Evolutionary conservation across 305 asterid genomes (phyloP), one percentile per base, ranked within the genome.

Genomic region (Fraxinus baroniana): DNA sequence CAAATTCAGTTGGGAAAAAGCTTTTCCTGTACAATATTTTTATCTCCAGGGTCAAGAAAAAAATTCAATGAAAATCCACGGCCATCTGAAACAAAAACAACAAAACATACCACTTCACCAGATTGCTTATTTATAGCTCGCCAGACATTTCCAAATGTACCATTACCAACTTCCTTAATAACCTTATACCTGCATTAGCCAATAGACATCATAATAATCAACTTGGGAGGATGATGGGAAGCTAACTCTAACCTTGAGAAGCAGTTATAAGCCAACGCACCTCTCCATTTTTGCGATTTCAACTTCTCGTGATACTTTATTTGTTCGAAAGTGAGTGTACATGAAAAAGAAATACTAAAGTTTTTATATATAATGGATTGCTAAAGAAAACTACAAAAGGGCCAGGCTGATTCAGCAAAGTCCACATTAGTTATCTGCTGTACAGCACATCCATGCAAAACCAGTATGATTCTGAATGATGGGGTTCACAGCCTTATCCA

Each of bases 81-180:
- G n/a, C 71, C 71, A 39, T 66, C 8, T 70, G n/a, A 77, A 78
- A 80, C 35, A 76, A 18, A 30, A 4, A 28, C 37, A 39, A 3
- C 9, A 39, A 4, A 22, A 79, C 95, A 33, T 89, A 96, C 99
- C 97, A 94, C 98, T 94, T 96, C 98, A 83, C 97, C 97, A 91
- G 95, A 89, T 84, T 91, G 98, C 89, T 91, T 92, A 92, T 93
- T 93, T 76, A 94, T 79, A 79, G 98, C 99, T 80, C 95, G 89
- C 98, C 98, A 96, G 78, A 96, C 99, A 91, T 86, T 91, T 78
- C 99, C 99, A 84, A 96, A 96, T 12, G 99, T 93, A 83, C 98
- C 99, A 88, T 89, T 94, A 83, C 99, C 99, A 81, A 96, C 98
- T 89, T 96, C 99, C 86, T 89, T 91, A 83, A 94, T 93, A 86